Conservation (phyloP, 129 eudicot genomes). For the Rutidosis leptorrhynchoides region DNA sequence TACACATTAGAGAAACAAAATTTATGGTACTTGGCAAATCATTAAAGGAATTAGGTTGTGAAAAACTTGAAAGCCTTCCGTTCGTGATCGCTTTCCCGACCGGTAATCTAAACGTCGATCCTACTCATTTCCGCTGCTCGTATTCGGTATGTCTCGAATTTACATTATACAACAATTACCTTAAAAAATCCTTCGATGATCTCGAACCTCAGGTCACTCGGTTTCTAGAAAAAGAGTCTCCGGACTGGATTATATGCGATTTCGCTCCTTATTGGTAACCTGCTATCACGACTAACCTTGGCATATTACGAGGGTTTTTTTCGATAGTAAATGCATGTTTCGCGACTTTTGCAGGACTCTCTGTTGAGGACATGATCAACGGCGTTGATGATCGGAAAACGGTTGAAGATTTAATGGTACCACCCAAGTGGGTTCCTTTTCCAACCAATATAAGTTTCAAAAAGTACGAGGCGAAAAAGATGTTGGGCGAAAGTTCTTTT, state of each 20-base stretch:
- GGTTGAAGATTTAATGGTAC: background rate
- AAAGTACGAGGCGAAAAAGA: slow-evolving; percentile 1
- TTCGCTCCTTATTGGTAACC: background rate
- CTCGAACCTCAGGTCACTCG: slow-evolving; percentile 26
- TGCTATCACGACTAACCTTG: background rate
- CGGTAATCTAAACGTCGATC: no score
- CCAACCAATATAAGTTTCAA: background rate
- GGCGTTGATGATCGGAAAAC: background rate
- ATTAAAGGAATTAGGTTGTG: no score
- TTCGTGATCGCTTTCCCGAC: no score
- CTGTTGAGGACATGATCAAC: background rate
- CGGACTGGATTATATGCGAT: background rate
- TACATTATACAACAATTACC: no score
- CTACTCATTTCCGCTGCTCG: no score
- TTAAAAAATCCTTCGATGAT: no score
- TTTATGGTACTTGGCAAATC: no score
- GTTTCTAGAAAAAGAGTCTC: slow-evolving; percentile 27
- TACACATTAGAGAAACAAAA: no score
- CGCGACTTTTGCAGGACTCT: background rate
- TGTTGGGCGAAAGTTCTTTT: background rate
- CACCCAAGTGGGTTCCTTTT: background rate
- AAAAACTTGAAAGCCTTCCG: no score
- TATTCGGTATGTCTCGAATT: no score
- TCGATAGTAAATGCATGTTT: background rate
- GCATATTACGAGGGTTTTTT: background rate